Evolutionary conservation across 1,284 basidiomycete species (phyloP).

Genomic region (Tilletia setariae): DNA sequence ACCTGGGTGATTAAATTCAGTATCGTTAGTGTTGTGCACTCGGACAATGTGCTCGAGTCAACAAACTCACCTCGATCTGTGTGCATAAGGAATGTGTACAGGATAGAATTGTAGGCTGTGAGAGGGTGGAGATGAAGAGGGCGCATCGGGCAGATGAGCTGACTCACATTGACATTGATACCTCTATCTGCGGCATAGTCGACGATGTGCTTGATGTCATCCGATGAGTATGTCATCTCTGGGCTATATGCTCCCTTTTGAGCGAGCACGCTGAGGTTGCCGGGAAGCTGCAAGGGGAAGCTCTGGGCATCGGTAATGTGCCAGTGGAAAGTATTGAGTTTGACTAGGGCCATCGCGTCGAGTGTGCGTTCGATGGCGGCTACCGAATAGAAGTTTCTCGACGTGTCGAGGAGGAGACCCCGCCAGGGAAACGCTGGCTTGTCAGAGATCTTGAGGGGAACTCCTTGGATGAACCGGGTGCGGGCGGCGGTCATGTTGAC

Average conservation of each 20-base stretch:
- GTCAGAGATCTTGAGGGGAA: slow-evolving; percentile 56
- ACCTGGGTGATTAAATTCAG: slow-evolving; percentile 56
- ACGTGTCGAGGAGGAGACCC: slow-evolving; percentile 77
- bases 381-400: slow-evolving; percentile 63
- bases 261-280: slow-evolving; percentile 66
- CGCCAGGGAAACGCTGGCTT: slow-evolving; percentile 58
- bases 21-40: background rate
- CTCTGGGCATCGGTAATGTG: slow-evolving; percentile 65
- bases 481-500: background rate
- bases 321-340: slow-evolving; percentile 73
- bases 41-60: too few species aligned
- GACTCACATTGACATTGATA: slow-evolving; percentile 66
- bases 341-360: slow-evolving; percentile 81
- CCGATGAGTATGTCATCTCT: slow-evolving; percentile 62
- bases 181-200: slow-evolving; percentile 71
- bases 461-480: slow-evolving; percentile 58
- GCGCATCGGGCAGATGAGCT: background rate
- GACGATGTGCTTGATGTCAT: slow-evolving; percentile 66
- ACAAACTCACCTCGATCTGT: background rate
- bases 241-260: slow-evolving; percentile 68
- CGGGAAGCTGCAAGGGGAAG: slow-evolving; percentile 65
- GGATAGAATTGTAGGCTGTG: too few species aligned
- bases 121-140: too few species aligned
- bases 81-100: too few species aligned
- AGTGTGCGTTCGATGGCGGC: slow-evolving; percentile 69